Conservation (phyloP, 2,329 filamentous ascomycete species). For the Neonectria hederae region DNA sequence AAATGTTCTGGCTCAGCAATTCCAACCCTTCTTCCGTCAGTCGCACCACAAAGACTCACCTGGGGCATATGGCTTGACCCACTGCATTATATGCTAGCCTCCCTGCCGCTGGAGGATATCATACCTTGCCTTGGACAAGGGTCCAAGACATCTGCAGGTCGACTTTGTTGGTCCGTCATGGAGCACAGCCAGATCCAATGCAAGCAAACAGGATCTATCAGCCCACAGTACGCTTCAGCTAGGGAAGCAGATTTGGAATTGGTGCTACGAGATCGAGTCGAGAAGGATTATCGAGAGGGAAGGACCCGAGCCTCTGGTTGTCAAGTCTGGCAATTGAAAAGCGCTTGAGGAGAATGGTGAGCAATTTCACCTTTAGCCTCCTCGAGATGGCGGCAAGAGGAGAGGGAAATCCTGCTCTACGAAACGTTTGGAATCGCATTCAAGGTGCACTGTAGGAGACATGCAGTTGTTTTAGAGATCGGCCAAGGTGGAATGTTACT, state of each 20-base stretch:
- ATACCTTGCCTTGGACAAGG: constrained; percentile 26
- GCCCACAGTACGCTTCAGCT: constrained; percentile 14
- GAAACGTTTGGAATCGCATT: neutral
- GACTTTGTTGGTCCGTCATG: constrained; percentile 31
- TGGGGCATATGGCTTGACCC: constrained; percentile 27
- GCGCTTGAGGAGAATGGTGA: constrained; percentile 14
- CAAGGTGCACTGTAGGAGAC: constrained; percentile 25
- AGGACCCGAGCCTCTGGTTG: constrained; percentile 21
- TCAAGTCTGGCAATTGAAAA: constrained; percentile 21
- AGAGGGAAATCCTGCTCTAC: neutral
- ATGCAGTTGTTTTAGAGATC: constrained; percentile 30
- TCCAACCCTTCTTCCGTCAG: neutral
- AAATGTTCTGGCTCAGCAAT: neutral
- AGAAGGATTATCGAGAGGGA: constrained; percentile 25
- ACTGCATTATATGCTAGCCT: constrained; percentile 22
- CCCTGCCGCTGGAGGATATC: constrained; percentile 29
- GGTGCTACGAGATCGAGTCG: constrained; percentile 13
- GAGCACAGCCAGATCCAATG: constrained; percentile 16
- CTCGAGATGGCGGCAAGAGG: constrained; percentile 16
- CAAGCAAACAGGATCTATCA: constrained; percentile 16
- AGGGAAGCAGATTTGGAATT: constrained; percentile 24
- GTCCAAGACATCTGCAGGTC: constrained; percentile 21
- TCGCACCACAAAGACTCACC: neutral
- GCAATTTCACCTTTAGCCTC: constrained; percentile 3
- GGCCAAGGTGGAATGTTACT: constrained; percentile 23